Percentiles rank a stretch among this genome's conserved stretches.
These are phyloP conservation scores for Phoenix dactylifera DNA, from an alignment of 176 grass and related monocot genomes.

Conservation along the genomic window DNA sequence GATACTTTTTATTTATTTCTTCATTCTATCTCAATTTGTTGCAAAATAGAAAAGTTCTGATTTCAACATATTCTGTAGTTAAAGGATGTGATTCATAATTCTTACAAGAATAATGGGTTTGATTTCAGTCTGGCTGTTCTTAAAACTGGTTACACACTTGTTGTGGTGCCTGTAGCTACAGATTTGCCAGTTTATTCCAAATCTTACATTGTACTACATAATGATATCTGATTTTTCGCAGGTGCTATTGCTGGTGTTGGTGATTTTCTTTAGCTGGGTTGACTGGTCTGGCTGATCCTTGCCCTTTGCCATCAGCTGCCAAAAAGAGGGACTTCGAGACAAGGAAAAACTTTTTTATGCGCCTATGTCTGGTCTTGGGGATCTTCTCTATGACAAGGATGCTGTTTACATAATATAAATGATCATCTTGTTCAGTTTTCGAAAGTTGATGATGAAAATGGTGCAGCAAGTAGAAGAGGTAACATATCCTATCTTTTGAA, in stretches of 20 bases:
- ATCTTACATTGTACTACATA: too few species aligned
- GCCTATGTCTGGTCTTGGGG: conserved; percentile 97
- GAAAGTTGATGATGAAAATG: conserved; percentile 45
- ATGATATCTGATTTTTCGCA: conserved; percentile 18
- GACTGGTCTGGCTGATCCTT: conserved; percentile 79
- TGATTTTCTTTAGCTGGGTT: conserved; percentile 75
- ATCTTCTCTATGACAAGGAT: conserved; percentile 94
- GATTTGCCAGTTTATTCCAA: too few species aligned
- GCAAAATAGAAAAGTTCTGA: too few species aligned
- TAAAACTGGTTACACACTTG: too few species aligned
- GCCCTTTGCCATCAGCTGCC: conserved; percentile 84
- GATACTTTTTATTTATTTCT: too few species aligned
- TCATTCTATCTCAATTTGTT: too few species aligned
- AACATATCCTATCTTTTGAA: background rate
- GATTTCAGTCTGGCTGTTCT: too few species aligned
- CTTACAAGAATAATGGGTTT: too few species aligned
- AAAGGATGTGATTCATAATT: too few species aligned
- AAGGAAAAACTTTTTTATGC: conserved; percentile 97
- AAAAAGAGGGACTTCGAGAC: conserved; percentile 94
- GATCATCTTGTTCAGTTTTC: conserved; percentile 97
- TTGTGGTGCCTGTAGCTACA: too few species aligned
- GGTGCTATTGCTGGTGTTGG: conserved; percentile 90
- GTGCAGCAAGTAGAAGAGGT: conserved; percentile 39
- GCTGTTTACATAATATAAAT: conserved; percentile 95
- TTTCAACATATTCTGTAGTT: too few species aligned